A percentile compares a stretch with the other conserved stretches of the same genome.
phyloP scores from a whole-genome alignment of 2,329 filamentous ascomycete genomes.

The Ascochyta lentis region DNA sequence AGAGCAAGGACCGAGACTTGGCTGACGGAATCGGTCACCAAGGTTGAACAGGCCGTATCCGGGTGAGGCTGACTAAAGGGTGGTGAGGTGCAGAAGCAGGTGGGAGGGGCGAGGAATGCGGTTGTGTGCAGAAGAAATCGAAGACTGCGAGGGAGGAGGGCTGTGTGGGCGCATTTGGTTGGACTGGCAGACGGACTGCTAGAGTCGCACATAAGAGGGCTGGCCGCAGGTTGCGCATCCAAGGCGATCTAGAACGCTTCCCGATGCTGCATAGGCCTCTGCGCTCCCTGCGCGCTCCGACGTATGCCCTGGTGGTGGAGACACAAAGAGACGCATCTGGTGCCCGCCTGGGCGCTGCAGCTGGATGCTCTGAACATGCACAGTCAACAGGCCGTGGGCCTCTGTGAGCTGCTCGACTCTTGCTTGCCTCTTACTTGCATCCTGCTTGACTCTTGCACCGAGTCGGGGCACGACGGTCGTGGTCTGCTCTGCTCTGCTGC shows the following conservation, averaged over 20 bases:
- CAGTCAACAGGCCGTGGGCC: background rate
- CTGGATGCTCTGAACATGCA: background rate
- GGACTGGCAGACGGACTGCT: constrained; percentile 29
- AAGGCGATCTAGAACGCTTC: constrained; percentile 43
- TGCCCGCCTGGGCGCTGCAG: constrained; percentile 5
- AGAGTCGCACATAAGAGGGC: constrained; percentile 36
- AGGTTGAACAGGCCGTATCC: constrained; percentile 28
- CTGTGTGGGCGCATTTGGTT: constrained; percentile 34
- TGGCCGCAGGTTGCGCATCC: constrained; percentile 31
- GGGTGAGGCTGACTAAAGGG: constrained; percentile 29
- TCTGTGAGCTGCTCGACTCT: background rate
- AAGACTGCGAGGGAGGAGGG: constrained; percentile 36
- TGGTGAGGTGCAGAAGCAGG: constrained; percentile 21
- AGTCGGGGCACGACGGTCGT: background rate
- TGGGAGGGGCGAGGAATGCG: constrained; percentile 33
- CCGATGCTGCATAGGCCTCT: constrained; percentile 34
- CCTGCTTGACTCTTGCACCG: no score
- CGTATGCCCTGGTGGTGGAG: constrained; percentile 11
- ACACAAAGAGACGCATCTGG: constrained; percentile 22
- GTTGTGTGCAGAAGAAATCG: constrained; percentile 29
- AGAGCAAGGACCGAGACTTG: constrained; percentile 19
- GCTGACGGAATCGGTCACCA: constrained; percentile 25
- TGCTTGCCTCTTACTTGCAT: no score
- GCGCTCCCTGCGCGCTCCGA: constrained; percentile 26
- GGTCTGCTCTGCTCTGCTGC: background rate